Evolutionary conservation across 2,329 filamentous ascomycete genomes (phyloP), one percentile per base, ranked within the genome.

Genomic region (Fusarium sp.): DNA sequence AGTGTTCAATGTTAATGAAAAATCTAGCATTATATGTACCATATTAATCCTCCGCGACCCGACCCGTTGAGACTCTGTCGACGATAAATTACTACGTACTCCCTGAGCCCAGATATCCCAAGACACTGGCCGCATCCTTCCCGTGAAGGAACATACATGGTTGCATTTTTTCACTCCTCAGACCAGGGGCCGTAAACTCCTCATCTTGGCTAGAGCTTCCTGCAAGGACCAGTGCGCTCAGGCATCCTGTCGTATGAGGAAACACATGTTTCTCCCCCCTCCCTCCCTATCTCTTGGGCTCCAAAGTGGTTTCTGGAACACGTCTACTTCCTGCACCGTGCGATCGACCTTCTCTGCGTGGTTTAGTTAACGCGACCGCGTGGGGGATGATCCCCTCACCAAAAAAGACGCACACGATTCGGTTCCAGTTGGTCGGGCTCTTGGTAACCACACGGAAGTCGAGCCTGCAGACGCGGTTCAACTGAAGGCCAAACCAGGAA

Each of bases 171-270:
- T 27, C 42, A 46, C 13, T n/a, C 20, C 42, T 46, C 11, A 38
- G 34, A 61, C 62, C 51, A 51, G 71, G 70, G 58, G 29, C 6
- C 31, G 42, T 44, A 62, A 38, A 68, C 34, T 25, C 23, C 29
- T 16, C 38, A 55, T 34, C 38, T 4, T 66, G 64, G 62, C 31
- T 57, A 34, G 40, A 60, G 59, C 59, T 31, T 16, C 34, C 9
- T 20, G 53, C 64, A 61, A 59, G 61, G 64, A 68, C 65, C 49
- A 57, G 36, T 40, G 44, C 49, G 46, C 58, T 62, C 54, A 56
- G 67, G 42, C 51, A 57, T 42, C 40, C 46, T 40, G 55, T 71
- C 60, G 60, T 70, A 74, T 69, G 67, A 73, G 67, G 58, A 70
- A 71, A 61, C 61, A 65, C 64, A 69, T 57, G 36, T 63, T 68